Base-by-base conservation (phyloP, 2,329 filamentous ascomycete genomes). In the Alternaria longipes region DNA sequence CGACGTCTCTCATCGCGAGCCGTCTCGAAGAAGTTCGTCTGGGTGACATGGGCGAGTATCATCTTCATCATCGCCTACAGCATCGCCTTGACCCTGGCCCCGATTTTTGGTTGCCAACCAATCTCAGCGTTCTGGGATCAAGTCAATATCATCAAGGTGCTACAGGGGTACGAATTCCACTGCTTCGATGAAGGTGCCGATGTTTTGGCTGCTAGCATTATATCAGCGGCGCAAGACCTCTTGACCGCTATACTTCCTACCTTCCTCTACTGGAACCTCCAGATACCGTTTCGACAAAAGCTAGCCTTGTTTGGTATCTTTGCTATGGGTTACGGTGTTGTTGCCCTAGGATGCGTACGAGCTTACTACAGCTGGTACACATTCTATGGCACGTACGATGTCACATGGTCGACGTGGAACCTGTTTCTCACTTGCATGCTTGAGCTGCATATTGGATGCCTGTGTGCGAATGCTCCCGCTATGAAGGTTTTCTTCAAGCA, bases 171-270 rank as follows among this genome's bases (percentile, higher is more conserved):
- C 52, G 62, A 71, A 32, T 77, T 64, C 36, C 65, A 62, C 16
- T 77, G 74, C 46, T 73, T 76, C 56, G 66, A 77, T n/a, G 74
- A 76, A 66, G 74, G 70, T 12, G 74, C 70, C 14, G 74, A 75
- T 45, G 60, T 76, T 6, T 62, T 75, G 28, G 55, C 67, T 12
- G 74, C 74, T 12, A 67, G 61, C n/a, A 51, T 75, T 24, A 70
- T 77, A 38, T 75, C 73, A 1, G 58, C 64, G 9, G 41, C 67
- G 3, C 73, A 77, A 32, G 74, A 77, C 18, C 32, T 75, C 16
- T 61, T 75, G 46, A 76, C 74, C n/a, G 72, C 74, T 8, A 18
- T 76, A 3, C 63, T 77, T 4, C 74, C 74, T 6, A 74, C 73
- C 0, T 75, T 74, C 24, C 56, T 77, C 6, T 76, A 74, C 59